Percentiles rank a stretch among this genome's conserved stretches.
phyloP scores from a whole-genome alignment of 805 yeast species.

The Cyberlindnera nakhonratchasimensis region DNA sequence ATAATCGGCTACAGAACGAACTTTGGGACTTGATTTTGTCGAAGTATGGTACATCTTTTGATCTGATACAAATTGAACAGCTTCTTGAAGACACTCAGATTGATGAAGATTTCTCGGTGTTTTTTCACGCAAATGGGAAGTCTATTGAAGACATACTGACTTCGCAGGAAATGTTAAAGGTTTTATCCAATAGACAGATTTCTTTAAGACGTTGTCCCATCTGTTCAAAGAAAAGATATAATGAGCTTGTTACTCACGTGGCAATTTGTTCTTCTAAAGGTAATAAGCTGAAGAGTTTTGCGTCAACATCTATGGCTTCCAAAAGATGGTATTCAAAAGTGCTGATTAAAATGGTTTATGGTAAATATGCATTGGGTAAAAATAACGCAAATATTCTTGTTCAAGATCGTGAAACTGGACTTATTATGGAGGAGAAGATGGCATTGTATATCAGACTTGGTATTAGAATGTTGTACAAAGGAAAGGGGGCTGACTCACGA shows the following conservation, averaged over 20 bases:
- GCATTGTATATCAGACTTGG: conserved; percentile 85
- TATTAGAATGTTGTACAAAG: conserved; percentile 76
- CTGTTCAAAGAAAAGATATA: conserved; percentile 70
- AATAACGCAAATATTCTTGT: conserved; percentile 93
- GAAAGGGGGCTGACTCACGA: conserved; percentile 58
- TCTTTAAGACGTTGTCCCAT: conserved; percentile 65
- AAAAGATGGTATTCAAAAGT: conserved; percentile 86
- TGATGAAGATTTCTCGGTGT: conserved; percentile 21
- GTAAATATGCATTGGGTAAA: conserved; percentile 79
- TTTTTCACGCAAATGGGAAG: conserved; percentile 19
- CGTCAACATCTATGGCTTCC: conserved; percentile 77
- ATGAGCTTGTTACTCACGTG: conserved; percentile 79
- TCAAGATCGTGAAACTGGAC: conserved; percentile 87
- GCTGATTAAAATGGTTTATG: conserved; percentile 80
- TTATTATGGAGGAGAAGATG: conserved; percentile 91
- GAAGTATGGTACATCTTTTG: conserved; percentile 43
- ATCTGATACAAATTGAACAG: conserved; percentile 55
- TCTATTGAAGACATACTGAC: conserved; percentile 39
- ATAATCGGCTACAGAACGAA: conserved; percentile 56
- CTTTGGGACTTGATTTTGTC: conserved; percentile 66
- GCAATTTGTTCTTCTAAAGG: conserved; percentile 82
- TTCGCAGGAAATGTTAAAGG: conserved; percentile 50
- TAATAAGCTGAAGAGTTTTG: conserved; percentile 69
- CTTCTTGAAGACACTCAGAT: conserved; percentile 18
- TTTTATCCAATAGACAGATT: conserved; percentile 41